Conservation (phyloP, 225 moss, liverwort and hornwort species). For the Physcomitrellopsis africana region DNA sequence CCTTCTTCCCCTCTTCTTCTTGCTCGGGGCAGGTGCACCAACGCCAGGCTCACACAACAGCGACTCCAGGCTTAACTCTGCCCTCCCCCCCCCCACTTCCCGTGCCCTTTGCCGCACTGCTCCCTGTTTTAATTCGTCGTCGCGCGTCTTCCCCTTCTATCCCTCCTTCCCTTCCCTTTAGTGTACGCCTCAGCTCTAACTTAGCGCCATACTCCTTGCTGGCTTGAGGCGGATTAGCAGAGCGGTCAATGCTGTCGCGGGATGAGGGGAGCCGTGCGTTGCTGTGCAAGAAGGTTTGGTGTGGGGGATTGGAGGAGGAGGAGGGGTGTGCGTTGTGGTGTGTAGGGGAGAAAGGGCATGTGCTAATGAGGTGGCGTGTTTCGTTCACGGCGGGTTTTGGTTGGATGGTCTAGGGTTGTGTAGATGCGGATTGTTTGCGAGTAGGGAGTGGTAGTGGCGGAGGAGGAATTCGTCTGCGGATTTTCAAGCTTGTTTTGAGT, state of each 20-base stretch:
- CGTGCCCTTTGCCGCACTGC: no score
- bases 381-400: neutral
- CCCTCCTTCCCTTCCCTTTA: neutral
- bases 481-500: conserved; percentile 14
- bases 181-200: neutral
- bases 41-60: conserved; percentile 16
- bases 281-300: neutral
- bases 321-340: neutral
- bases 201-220: neutral
- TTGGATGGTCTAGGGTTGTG: neutral
- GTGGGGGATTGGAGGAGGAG: conserved; percentile 2
- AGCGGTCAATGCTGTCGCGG: conserved; percentile 22
- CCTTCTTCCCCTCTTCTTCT: neutral
- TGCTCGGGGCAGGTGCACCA: conserved; percentile 35
- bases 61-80: conserved; percentile 12
- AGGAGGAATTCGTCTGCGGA: neutral
- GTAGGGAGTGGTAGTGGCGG: neutral
- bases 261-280: neutral
- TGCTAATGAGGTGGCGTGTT: neutral
- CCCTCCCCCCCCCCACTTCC: no score
- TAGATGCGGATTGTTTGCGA: neutral
- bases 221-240: neutral
- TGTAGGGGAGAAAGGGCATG: neutral
- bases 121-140: neutral
- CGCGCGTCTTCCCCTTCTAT: neutral